These are phyloP conservation scores for Trametes sp. DNA, from an alignment of 1,284 basidiomycete species.

Conservation along the genomic window DNA sequence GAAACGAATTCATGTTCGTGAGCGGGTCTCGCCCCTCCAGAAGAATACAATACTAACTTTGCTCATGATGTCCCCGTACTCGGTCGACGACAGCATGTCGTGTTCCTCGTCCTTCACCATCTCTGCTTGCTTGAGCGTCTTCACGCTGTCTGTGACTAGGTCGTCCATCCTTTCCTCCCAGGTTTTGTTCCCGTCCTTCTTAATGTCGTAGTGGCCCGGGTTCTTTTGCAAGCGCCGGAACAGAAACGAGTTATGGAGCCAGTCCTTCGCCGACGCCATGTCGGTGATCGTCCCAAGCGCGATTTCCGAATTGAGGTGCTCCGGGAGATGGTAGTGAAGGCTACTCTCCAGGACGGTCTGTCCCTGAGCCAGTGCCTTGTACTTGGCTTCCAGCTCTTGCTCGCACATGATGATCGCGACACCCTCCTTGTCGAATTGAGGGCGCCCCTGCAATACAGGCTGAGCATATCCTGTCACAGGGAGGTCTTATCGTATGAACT, in stretches of 20 bases:
- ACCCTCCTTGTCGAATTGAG: conserved; percentile 88
- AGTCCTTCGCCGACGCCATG: conserved; percentile 73
- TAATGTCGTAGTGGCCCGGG: conserved; percentile 76
- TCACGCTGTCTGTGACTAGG: conserved; percentile 73
- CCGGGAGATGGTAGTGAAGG: conserved; percentile 83
- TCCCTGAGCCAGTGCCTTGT: conserved; percentile 68
- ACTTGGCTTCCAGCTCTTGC: conserved; percentile 74
- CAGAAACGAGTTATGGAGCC: conserved; percentile 85
- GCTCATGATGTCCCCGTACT: conserved; percentile 87
- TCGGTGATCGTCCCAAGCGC: conserved; percentile 82
- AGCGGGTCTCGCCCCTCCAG: background rate
- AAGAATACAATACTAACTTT: conserved; percentile 54
- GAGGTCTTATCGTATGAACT: conserved; percentile 35
- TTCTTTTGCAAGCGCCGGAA: conserved; percentile 87
- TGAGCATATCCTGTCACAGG: background rate
- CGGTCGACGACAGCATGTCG: conserved; percentile 61
- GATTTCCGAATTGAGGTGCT: conserved; percentile 94
- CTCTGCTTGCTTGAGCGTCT: conserved; percentile 61
- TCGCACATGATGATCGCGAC: conserved; percentile 85
- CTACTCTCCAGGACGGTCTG: conserved; percentile 84
- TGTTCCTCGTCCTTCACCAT: conserved; percentile 59
- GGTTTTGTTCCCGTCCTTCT: conserved; percentile 62
- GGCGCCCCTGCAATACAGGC: conserved; percentile 70
- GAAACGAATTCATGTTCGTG: conserved; percentile 19
- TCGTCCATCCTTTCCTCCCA: conserved; percentile 78